phyloP scores from a whole-genome alignment of 805 yeast species.

The Wickerhamiella nectarea region DNA sequence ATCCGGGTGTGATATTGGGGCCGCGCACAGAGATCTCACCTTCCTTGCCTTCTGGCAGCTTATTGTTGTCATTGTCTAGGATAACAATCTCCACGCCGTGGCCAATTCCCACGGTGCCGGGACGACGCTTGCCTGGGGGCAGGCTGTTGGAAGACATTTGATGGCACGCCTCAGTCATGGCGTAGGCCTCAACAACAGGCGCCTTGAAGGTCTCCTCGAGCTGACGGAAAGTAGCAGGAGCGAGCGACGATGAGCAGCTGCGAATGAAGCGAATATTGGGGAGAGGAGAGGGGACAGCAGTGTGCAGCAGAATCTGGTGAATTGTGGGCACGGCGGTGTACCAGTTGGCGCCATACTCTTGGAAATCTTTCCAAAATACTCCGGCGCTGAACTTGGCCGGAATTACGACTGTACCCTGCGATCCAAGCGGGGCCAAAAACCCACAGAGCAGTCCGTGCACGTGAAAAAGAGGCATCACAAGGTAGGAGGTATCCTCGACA shows the following conservation, averaged over 20 bases:
- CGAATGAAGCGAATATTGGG: slow-evolving; percentile 54
- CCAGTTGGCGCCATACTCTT: slow-evolving; percentile 43
- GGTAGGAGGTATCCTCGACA: slow-evolving; percentile 38
- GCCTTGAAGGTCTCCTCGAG: slow-evolving; percentile 46
- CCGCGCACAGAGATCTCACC: slow-evolving; percentile 66
- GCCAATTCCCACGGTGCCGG: slow-evolving; percentile 64
- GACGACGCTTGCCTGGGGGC: slow-evolving; percentile 50
- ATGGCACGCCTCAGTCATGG: slow-evolving; percentile 73
- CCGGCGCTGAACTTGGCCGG: slow-evolving; percentile 51
- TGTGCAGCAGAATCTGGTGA: slow-evolving; percentile 48
- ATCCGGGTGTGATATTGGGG: slow-evolving; percentile 55
- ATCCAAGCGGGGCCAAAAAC: slow-evolving; percentile 42
- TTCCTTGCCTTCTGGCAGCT: slow-evolving; percentile 36
- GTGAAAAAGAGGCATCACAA: slow-evolving; percentile 69
- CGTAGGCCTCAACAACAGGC: slow-evolving; percentile 65
- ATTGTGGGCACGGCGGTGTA: slow-evolving; percentile 69
- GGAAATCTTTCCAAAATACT: slow-evolving; percentile 47
- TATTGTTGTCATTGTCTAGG: slow-evolving; percentile 36
- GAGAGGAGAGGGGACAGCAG: slow-evolving; percentile 34
- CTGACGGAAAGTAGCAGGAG: slow-evolving; percentile 47
- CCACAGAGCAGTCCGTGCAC: slow-evolving; percentile 65
- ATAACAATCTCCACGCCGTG: slow-evolving; percentile 54
- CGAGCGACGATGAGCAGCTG: slow-evolving; percentile 59
- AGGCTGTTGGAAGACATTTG: slow-evolving; percentile 62
- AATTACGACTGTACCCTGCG: slow-evolving; percentile 48